Base-by-base conservation (phyloP, 345 rosid genomes). In the Aquilaria sinensis region DNA sequence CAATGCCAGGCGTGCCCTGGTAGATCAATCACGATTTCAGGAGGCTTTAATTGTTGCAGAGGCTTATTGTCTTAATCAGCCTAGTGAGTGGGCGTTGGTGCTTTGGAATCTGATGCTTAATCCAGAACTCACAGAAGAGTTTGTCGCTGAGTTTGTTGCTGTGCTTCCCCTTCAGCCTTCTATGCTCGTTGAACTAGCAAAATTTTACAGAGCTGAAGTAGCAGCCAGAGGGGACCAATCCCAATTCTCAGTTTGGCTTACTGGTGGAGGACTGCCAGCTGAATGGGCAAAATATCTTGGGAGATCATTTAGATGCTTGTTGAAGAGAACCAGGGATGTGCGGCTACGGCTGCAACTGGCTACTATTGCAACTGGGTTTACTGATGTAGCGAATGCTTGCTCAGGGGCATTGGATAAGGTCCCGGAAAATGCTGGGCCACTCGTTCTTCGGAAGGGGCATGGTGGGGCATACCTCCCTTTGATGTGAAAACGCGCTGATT, bases 21-120 rank as follows among this genome's bases (percentile, higher is more conserved):
- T 91, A 51, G 97, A 88, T 70, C 99, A 90, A 75, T 83, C 91
- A 23, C 89, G 83, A 47, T 94, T 94, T 78, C 99, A 81, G 63
- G 99, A 94, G 81, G 96, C 99, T 60, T 65, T 94, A 62, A 88
- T 90, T 16, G 97, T 94, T 67, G 99, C 99, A 43, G 99, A 94
- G 75, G 99, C 99, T 43, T 94, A 94, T 56, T 74, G 85, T 68
- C 96, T 94, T 65, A 94, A 94, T 67, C 99, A 90, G 77, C 89
- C 99, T 16, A 79, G 85, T 46, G 97, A 94, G 70, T 94, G 99
- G 99, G 96, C 92, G 5, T 78, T 80, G 30, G 96, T 86, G 30
- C 96, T 94, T 58, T 94, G 99, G 99, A 86, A 81, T 72, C 92
- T 80, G 82, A 94, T 94, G 96, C 86, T 94, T 46, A 83, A 83